A percentile compares a stretch with the other conserved stretches of the same genome.
phyloP scores from a whole-genome alignment of 345 rosid species.

The Salix dunnii region DNA sequence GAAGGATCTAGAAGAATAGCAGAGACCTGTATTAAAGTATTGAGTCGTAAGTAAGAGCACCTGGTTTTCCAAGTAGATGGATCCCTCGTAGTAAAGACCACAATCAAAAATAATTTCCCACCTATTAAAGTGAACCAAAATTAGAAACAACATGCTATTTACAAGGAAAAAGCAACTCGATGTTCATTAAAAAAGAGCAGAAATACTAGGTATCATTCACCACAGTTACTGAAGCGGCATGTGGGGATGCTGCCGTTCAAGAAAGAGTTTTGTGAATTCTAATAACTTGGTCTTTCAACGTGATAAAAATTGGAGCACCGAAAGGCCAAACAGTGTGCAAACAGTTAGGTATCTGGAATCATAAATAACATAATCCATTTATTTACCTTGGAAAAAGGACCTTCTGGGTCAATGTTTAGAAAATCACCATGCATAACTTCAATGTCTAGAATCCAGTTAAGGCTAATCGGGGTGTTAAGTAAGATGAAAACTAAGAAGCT shows the following conservation, averaged over 20 bases:
- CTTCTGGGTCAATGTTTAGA: slow-evolving; percentile 58
- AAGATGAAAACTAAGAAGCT: not conserved
- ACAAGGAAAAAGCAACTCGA: not conserved
- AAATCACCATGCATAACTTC: slow-evolving; percentile 61
- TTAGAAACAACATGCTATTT: too few species aligned
- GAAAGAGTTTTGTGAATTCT: not conserved
- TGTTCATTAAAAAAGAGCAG: not conserved
- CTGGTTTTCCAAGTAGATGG: not conserved
- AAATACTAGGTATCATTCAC: not conserved
- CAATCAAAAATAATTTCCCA: too few species aligned
- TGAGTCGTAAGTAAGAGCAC: not conserved
- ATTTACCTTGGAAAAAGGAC: slow-evolving; percentile 55
- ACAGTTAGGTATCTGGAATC: not conserved
- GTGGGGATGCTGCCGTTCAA: not conserved
- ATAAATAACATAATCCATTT: not conserved
- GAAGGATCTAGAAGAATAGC: slow-evolving; percentile 94
- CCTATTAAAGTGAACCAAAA: too few species aligned
- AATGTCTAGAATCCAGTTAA: slow-evolving; percentile 51
- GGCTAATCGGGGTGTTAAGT: slow-evolving; percentile 11
- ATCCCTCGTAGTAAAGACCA: too few species aligned
- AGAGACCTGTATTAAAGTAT: slow-evolving; percentile 42
- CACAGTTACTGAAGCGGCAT: not conserved
- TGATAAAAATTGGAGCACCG: not conserved
- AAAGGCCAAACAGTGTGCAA: not conserved
- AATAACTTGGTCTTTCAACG: not conserved